A percentile compares a stretch with the other conserved stretches of the same genome.
Conservation (phyloP, 192 early-diverging fungal genomes). For the Coemansia sp. region DNA sequence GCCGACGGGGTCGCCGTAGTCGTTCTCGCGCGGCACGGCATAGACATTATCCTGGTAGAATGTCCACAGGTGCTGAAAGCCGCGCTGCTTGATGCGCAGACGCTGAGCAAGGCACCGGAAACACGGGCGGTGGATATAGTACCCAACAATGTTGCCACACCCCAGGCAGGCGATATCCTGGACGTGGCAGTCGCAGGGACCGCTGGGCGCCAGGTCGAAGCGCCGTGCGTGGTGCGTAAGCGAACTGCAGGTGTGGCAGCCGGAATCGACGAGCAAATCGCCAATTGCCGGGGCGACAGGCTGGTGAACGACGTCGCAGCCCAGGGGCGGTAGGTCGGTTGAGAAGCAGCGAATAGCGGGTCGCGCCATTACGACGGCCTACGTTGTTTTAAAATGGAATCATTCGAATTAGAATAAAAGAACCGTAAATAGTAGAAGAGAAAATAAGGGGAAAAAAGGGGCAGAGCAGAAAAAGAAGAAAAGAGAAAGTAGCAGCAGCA, state of each 20-base stretch:
- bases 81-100: constrained; percentile 48
- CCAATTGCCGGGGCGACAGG: constrained; percentile 35
- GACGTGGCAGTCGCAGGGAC: constrained; percentile 52
- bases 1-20: constrained; percentile 29
- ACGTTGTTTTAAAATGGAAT: neutral
- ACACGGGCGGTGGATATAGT: constrained; percentile 52
- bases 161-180: constrained; percentile 52
- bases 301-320: constrained; percentile 46
- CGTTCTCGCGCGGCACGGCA: constrained; percentile 43
- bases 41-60: constrained; percentile 51
- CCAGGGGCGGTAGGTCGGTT: constrained; percentile 47
- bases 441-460: neutral
- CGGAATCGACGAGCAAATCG: constrained; percentile 31
- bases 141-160: constrained; percentile 49
- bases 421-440: neutral
- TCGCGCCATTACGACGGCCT: constrained; percentile 48
- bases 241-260: constrained; percentile 39
- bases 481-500: neutral
- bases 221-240: constrained; percentile 43
- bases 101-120: constrained; percentile 51
- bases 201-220: constrained; percentile 48
- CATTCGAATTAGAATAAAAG: neutral
- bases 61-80: constrained; percentile 54
- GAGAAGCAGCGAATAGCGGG: constrained; percentile 51
- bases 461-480: neutral